These are phyloP conservation scores for Kwoniella sp. DNA, from an alignment of 768 basidiomycete genomes.

Conservation along the genomic window DNA sequence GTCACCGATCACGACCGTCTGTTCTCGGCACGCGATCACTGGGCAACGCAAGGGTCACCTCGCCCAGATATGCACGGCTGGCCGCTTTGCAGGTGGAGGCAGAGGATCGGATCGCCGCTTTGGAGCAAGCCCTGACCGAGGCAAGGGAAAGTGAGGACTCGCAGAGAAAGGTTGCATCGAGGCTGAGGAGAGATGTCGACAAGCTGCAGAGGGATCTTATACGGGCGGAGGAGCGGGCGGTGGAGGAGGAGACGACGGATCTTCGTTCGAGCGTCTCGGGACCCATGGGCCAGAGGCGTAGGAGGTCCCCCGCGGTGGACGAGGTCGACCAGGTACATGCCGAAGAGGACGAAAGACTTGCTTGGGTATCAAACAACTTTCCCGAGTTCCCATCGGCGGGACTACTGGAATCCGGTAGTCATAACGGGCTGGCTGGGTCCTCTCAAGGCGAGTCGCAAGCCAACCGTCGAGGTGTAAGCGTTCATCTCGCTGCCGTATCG, in stretches of 20 bases:
- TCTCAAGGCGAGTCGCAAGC: no score
- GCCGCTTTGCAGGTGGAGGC: slow-evolving; percentile 18
- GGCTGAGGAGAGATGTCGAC: slow-evolving; percentile 30
- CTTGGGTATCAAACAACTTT: slow-evolving; percentile 23
- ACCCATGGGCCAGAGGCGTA: background rate
- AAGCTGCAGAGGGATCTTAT: slow-evolving; percentile 34
- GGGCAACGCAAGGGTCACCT: background rate
- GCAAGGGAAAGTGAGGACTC: slow-evolving; percentile 32
- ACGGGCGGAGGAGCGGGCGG: slow-evolving; percentile 23
- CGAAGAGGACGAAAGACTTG: slow-evolving; percentile 1
- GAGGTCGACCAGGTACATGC: no score
- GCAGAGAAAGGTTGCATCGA: slow-evolving; percentile 29
- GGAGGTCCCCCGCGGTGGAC: no score
- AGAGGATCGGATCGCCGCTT: slow-evolving; percentile 24
- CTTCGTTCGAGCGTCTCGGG: slow-evolving; percentile 2
- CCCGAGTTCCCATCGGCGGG: slow-evolving; percentile 16
- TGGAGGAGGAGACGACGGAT: background rate
- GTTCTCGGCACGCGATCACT: slow-evolving; percentile 2
- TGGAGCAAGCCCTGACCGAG: slow-evolving; percentile 34
- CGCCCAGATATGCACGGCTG: slow-evolving; percentile 11
- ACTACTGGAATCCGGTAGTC: no score
- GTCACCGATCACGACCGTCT: background rate
- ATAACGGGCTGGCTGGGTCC: no score
- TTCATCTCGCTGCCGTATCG: no score
- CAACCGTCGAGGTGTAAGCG: no score